Conservation (phyloP, 2,329 filamentous ascomycete species). For the Fusarium scirpi region DNA sequence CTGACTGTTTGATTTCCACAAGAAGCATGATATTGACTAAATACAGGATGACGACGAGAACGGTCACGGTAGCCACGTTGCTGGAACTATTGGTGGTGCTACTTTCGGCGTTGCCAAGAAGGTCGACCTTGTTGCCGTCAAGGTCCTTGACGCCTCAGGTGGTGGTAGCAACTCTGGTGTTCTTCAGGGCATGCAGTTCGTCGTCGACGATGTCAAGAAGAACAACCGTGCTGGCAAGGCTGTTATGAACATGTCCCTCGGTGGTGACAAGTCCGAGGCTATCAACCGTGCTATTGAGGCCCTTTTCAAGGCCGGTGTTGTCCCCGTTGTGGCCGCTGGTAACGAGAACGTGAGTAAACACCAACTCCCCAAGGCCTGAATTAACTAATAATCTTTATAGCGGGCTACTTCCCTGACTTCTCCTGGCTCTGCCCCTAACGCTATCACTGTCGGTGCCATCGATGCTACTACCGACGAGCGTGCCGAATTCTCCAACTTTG, state of each 20-base stretch:
- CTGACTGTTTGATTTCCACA: neutral
- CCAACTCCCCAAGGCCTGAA: no score
- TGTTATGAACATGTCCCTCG: slow-evolving; percentile 74
- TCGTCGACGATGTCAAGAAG: slow-evolving; percentile 59
- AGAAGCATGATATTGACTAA: slow-evolving; percentile 7
- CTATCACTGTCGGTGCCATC: slow-evolving; percentile 71
- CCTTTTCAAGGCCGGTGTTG: slow-evolving; percentile 63
- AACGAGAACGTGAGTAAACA: slow-evolving; percentile 61
- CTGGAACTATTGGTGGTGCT: slow-evolving; percentile 70
- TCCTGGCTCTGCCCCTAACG: slow-evolving; percentile 66
- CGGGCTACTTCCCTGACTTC: slow-evolving; percentile 63
- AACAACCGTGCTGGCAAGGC: slow-evolving; percentile 62
- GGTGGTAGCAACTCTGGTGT: slow-evolving; percentile 56
- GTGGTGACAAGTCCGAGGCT: slow-evolving; percentile 61
- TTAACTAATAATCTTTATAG: slow-evolving; percentile 40
- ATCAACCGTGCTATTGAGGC: slow-evolving; percentile 67
- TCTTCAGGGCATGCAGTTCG: slow-evolving; percentile 69
- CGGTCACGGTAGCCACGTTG: slow-evolving; percentile 74
- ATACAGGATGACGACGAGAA: slow-evolving; percentile 65
- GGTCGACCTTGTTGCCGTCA: slow-evolving; percentile 65
- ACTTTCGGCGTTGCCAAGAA: slow-evolving; percentile 70
- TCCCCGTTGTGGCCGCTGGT: slow-evolving; percentile 70
- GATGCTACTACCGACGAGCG: slow-evolving; percentile 62
- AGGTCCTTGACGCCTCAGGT: slow-evolving; percentile 66
- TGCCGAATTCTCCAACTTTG: slow-evolving; percentile 71